Conservation (phyloP, 2,329 filamentous ascomycete species). For the Lojkania enalia region DNA sequence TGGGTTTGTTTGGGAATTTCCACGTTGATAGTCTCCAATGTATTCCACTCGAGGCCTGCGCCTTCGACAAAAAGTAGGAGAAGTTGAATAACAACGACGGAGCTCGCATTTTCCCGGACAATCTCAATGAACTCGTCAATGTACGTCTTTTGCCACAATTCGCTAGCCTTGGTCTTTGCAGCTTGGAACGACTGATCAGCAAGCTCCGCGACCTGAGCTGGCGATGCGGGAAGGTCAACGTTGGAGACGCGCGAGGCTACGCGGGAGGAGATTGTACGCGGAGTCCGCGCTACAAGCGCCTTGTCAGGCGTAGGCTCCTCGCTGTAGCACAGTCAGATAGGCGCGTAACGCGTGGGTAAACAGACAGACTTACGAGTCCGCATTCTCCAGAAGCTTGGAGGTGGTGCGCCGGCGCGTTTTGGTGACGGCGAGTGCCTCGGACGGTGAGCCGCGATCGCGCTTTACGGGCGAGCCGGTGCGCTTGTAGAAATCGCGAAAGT, state of each 20-base stretch:
- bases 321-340: constrained; percentile 34
- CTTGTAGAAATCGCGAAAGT: constrained; percentile 76
- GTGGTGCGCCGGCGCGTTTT: constrained; percentile 40
- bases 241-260: constrained; percentile 61
- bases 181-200: constrained; percentile 71
- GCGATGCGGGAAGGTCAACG: constrained; percentile 70
- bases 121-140: constrained; percentile 67
- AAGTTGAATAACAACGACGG: constrained; percentile 57
- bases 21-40: constrained; percentile 72
- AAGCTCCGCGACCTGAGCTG: constrained; percentile 61
- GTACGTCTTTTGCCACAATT: constrained; percentile 66
- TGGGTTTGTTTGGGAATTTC: constrained; percentile 64
- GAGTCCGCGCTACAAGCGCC: constrained; percentile 51
- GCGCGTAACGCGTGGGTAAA: constrained; percentile 31
- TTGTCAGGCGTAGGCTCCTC: constrained; percentile 50
- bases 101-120: constrained; percentile 71
- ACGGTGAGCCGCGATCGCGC: constrained; percentile 44
- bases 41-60: constrained; percentile 67
- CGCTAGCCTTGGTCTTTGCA: constrained; percentile 66
- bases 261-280: constrained; percentile 34
- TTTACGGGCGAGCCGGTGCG: constrained; percentile 61
- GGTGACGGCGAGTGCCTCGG: constrained; percentile 39
- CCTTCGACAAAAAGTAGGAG: constrained; percentile 64
- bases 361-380: constrained; percentile 33
- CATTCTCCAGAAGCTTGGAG: constrained; percentile 36